Conservation (phyloP, 169 alveolate genomes). For the Cryptosporidium viatorum region DNA sequence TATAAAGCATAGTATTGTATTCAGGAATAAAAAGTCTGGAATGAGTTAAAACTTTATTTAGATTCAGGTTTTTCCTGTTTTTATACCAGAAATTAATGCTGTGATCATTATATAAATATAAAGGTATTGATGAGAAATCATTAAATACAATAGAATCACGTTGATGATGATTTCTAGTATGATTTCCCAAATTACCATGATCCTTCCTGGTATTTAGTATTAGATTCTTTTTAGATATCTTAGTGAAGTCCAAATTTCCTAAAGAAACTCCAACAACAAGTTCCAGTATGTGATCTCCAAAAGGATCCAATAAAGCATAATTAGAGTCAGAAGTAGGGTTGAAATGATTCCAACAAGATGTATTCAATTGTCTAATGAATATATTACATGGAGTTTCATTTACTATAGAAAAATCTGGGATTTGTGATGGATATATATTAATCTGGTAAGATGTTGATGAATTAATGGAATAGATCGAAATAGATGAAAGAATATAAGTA, state of each 20-base stretch:
- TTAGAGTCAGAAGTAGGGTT: slow-evolving; percentile 29
- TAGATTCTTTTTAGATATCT: neutral
- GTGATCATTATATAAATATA: slow-evolving; percentile 18
- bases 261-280: slow-evolving; percentile 31
- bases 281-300: slow-evolving; percentile 55
- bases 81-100: slow-evolving; percentile 29
- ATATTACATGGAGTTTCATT: slow-evolving; percentile 50
- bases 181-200: neutral
- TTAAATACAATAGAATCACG: neutral
- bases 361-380: slow-evolving; percentile 27
- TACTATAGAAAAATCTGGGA: slow-evolving; percentile 43
- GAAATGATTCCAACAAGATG: slow-evolving; percentile 34
- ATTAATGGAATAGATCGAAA: slow-evolving; percentile 35
- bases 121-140: slow-evolving; percentile 19
- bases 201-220: neutral
- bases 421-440: slow-evolving; percentile 53
- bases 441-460: slow-evolving; percentile 59
- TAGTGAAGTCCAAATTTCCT: neutral
- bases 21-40: slow-evolving; percentile 40
- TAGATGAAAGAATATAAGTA: slow-evolving; percentile 39
- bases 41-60: slow-evolving; percentile 47
- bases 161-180: neutral
- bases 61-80: neutral
- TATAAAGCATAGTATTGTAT: slow-evolving; percentile 17
- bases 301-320: slow-evolving; percentile 49